Percentiles rank a stretch among this genome's conserved stretches.
phyloP scores from a whole-genome alignment of 208 protist genomes.

The Wallacemonas sp. region DNA sequence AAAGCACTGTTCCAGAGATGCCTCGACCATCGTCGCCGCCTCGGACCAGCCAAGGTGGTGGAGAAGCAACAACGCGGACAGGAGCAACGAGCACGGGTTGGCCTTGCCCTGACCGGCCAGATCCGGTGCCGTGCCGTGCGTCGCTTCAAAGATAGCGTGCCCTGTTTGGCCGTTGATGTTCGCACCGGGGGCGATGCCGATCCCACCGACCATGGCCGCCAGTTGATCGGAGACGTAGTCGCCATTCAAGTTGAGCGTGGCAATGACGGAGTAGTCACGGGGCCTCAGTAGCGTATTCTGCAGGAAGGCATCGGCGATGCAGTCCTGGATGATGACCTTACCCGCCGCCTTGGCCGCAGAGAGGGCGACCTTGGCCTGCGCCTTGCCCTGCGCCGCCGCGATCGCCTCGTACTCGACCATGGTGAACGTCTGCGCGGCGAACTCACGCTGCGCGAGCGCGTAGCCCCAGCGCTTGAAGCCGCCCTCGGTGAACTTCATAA shows the following conservation, averaged over 20 bases:
- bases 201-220: conserved; percentile 72
- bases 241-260: conserved; percentile 57
- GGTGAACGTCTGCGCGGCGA: conserved; percentile 29
- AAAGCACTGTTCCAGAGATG: conserved; percentile 45
- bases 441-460: conserved; percentile 43
- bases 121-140: conserved; percentile 60
- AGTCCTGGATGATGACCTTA: conserved; percentile 59
- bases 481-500: conserved; percentile 65
- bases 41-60: conserved; percentile 54
- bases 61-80: conserved; percentile 51
- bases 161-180: conserved; percentile 65
- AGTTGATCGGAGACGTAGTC: conserved; percentile 64
- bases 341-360: conserved; percentile 27
- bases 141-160: conserved; percentile 57
- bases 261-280: conserved; percentile 46
- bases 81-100: conserved; percentile 51
- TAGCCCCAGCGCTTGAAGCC: conserved; percentile 58
- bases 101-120: conserved; percentile 45
- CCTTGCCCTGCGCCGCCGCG: conserved; percentile 33
- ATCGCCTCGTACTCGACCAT: conserved; percentile 43
- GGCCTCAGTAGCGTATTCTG: conserved; percentile 55
- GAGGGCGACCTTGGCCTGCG: conserved; percentile 32
- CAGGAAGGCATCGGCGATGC: conserved; percentile 57
- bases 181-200: conserved; percentile 60
- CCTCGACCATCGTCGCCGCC: conserved; percentile 31